Evolutionary conservation across 2,329 filamentous ascomycete genomes (phyloP), one percentile per base, ranked within the genome.

Genomic region (Septoria linicola): DNA sequence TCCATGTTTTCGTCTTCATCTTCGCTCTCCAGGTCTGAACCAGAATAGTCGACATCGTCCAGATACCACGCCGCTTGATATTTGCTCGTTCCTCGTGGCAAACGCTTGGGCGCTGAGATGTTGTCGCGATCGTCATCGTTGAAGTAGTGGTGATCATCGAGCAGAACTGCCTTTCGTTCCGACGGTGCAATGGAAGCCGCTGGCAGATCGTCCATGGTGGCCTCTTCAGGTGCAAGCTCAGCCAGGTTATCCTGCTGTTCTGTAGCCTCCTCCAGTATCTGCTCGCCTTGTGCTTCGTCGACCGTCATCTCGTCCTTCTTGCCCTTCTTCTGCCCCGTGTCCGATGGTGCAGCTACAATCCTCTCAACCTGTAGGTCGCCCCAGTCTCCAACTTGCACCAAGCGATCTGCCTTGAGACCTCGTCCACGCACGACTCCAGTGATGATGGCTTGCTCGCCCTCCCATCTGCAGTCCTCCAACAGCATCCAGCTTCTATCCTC

Each of bases 101-200:
- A 72, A 56, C 83, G 82, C 71, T 85, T 93, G 5, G 88, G 88
- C 25, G 74, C 72, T 30, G 78, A 72, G 14, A 82, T 74, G 14
- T 79, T 74, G 46, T 83, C 73, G 35, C 80, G 77, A 46, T 93
- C 86, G 40, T 93, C 89, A 36, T 97, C 92, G 0, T 91, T 91
- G 67, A 97, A 99, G 70, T 99, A 99, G 68, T 97, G 92, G 69
- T 99, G 92, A 60, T 97, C 92, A 61, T 99, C 93, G 8, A 99
- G 78, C 34, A 99, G 75, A 1, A 99, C 93, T 58, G 92, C 93
- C 72, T 92, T 95, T 66, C 75, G 66, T 52, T 76, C 73, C 20
- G 63, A 80, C 60, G 54, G 76, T 67, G 62, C 77, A 51, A 73
- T 73, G 66, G 68, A 77, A 57, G 72, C 73, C 6, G 73, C 70